A percentile compares a stretch with the other conserved stretches of the same genome.
Conservation (phyloP, 2,329 filamentous ascomycete species). For the Drechslerella coelobrocha region DNA sequence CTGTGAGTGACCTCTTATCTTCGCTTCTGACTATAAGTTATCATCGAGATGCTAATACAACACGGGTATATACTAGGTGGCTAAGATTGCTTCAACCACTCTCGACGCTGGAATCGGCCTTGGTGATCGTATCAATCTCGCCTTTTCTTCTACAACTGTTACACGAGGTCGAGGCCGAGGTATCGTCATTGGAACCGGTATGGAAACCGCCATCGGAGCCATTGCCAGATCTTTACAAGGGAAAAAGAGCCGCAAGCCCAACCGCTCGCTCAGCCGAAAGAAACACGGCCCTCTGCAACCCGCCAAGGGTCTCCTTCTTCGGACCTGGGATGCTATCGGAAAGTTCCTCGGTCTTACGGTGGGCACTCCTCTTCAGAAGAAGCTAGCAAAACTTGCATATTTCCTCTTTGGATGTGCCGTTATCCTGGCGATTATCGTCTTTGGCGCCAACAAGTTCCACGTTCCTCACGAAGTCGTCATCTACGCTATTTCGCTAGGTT, state of each 20-base stretch:
- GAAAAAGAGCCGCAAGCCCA: conserved; percentile 65
- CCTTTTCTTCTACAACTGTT: conserved; percentile 68
- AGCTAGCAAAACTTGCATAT: conserved; percentile 73
- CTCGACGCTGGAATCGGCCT: conserved; percentile 65
- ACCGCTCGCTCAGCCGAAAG: conserved; percentile 67
- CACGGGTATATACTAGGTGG: conserved; percentile 59
- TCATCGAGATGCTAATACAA: conserved; percentile 61
- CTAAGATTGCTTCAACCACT: conserved; percentile 63
- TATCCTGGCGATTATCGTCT: conserved; percentile 68
- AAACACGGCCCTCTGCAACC: conserved; percentile 63
- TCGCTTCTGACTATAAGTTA: conserved; percentile 51
- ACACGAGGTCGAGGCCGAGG: conserved; percentile 67
- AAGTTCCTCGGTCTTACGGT: conserved; percentile 71
- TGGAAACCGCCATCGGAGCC: conserved; percentile 70
- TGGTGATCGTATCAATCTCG: conserved; percentile 69
- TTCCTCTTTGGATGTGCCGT: conserved; percentile 67
- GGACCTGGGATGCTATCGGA: conserved; percentile 66
- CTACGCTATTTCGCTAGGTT: conserved; percentile 68
- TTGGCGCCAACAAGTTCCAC: conserved; percentile 66
- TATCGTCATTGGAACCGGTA: conserved; percentile 67
- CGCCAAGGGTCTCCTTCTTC: conserved; percentile 61
- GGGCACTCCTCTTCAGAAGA: conserved; percentile 73
- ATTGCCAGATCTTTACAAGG: conserved; percentile 70
- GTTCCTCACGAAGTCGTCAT: conserved; percentile 67
- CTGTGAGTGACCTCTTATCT: conserved; percentile 59